A percentile compares a stretch with the other conserved stretches of the same genome.
Evolutionary conservation across 352 stramenopile genomes (phyloP).

Genomic region (Pythium utonaiense): DNA sequence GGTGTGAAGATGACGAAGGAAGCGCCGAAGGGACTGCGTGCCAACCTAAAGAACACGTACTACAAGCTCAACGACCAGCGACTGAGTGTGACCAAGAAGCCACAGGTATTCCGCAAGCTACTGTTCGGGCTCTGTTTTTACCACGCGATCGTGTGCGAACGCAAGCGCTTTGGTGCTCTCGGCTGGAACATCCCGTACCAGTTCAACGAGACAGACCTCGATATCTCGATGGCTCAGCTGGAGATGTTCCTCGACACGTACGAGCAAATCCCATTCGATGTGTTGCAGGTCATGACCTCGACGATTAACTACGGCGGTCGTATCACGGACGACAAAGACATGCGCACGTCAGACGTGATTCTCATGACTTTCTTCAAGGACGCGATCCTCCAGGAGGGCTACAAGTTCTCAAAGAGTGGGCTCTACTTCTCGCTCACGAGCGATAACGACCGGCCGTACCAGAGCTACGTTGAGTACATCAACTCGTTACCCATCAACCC

Average conservation of each 20-base stretch:
- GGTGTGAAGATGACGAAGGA: slow-evolving; percentile 98
- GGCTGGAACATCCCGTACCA: slow-evolving; percentile 97
- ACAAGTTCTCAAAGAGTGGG: slow-evolving; percentile 77
- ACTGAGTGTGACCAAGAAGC: slow-evolving; percentile 84
- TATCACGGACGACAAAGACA: slow-evolving; percentile 94
- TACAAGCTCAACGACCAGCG: slow-evolving; percentile 91
- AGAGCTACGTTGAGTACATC: slow-evolving; percentile 93
- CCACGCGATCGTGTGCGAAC: slow-evolving; percentile 91
- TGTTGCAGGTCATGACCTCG: slow-evolving; percentile 91
- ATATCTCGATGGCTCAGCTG: slow-evolving; percentile 83
- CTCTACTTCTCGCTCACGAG: slow-evolving; percentile 85
- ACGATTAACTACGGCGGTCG: slow-evolving; percentile 94
- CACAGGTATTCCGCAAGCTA: slow-evolving; percentile 90
- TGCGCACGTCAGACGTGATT: slow-evolving; percentile 88
- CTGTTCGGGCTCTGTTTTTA: slow-evolving; percentile 92
- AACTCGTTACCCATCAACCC: slow-evolving; percentile 89
- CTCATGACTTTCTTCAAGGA: slow-evolving; percentile 88
- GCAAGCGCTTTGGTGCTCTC: slow-evolving; percentile 92
- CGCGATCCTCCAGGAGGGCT: slow-evolving; percentile 69
- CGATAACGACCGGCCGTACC: slow-evolving; percentile 61
- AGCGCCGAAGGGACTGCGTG: slow-evolving; percentile 90
- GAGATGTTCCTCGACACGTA: slow-evolving; percentile 89
- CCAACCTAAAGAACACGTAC: slow-evolving; percentile 93
- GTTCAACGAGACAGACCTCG: slow-evolving; percentile 96
- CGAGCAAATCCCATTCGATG: slow-evolving; percentile 80